Evolutionary conservation across 345 rosid genomes (phyloP).

Genomic region (Citrus sp.): DNA sequence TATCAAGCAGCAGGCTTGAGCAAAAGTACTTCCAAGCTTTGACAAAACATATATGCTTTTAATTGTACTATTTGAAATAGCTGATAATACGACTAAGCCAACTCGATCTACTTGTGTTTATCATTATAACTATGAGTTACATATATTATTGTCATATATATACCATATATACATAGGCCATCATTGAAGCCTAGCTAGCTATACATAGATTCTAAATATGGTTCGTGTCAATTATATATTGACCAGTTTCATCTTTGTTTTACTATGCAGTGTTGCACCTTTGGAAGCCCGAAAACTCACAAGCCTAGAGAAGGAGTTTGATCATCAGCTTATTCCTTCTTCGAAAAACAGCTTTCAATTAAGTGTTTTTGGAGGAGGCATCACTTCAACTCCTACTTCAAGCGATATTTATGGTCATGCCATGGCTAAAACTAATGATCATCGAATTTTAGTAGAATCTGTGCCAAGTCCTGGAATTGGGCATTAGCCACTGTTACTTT

Average conservation of each 20-base stretch:
- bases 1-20: not conserved
- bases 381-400: not conserved
- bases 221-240: not conserved
- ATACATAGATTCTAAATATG: not conserved
- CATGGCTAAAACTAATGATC: not conserved
- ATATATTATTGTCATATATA: too few relatives aligned
- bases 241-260: not conserved
- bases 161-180: not conserved
- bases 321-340: not conserved
- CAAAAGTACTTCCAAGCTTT: not conserved
- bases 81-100: not conserved
- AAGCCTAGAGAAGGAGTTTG: not conserved
- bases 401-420: conserved; percentile 1
- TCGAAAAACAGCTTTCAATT: not conserved
- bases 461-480: conserved; percentile 59
- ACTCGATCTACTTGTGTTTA: not conserved
- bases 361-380: not conserved
- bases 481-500: conserved; percentile 17
- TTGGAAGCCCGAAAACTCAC: conserved; percentile 4
- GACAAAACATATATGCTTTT: not conserved
- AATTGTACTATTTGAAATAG: not conserved
- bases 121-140: too few relatives aligned
- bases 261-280: not conserved
- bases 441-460: conserved; percentile 13
- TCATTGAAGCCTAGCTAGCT: not conserved